Evolutionary conservation across 768 basidiomycete genomes (phyloP).

Genomic region (Mycena olivaceomarginata): DNA sequence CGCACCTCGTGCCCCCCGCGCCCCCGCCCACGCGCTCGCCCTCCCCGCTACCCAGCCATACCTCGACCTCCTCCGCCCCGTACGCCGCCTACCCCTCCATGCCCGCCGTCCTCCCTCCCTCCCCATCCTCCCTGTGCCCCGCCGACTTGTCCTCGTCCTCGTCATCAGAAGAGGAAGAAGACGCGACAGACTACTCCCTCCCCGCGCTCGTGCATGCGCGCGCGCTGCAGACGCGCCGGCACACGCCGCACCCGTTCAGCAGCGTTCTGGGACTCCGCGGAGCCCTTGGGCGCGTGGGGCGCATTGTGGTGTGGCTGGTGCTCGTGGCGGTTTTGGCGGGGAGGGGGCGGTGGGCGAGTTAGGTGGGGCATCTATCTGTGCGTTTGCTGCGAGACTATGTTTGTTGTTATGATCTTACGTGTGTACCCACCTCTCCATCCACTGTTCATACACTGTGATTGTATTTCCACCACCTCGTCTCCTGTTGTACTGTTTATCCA

Average conservation of each 20-base stretch:
- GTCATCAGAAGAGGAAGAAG: slow-evolving; percentile 18
- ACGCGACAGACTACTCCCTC: slow-evolving; percentile 32
- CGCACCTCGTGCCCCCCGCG: background rate
- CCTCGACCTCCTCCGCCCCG: background rate
- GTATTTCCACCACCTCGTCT: no score
- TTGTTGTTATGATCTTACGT: no score
- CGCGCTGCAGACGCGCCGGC: slow-evolving; percentile 27
- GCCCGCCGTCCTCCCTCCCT: background rate
- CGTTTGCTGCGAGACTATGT: no score
- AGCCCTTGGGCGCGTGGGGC: background rate
- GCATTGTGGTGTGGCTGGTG: slow-evolving; percentile 13
- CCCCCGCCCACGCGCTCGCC: background rate
- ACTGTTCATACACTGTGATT: no score
- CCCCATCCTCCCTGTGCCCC: background rate
- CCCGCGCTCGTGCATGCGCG: slow-evolving; percentile 19
- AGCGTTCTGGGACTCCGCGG: slow-evolving; percentile 23
- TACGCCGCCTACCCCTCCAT: slow-evolving; percentile 15
- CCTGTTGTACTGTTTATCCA: no score
- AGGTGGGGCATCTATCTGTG: no score
- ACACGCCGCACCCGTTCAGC: slow-evolving; percentile 28
- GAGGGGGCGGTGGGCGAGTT: slow-evolving; percentile 17
- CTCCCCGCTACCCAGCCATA: background rate
- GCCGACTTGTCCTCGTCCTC: background rate
- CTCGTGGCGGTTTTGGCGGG: slow-evolving; percentile 25
- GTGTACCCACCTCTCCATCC: no score